A percentile compares a stretch with the other conserved stretches of the same genome.
These are phyloP conservation scores for Cryphonectria carpinicola DNA, from an alignment of 2,329 filamentous ascomycete genomes.

Conservation along the genomic window DNA sequence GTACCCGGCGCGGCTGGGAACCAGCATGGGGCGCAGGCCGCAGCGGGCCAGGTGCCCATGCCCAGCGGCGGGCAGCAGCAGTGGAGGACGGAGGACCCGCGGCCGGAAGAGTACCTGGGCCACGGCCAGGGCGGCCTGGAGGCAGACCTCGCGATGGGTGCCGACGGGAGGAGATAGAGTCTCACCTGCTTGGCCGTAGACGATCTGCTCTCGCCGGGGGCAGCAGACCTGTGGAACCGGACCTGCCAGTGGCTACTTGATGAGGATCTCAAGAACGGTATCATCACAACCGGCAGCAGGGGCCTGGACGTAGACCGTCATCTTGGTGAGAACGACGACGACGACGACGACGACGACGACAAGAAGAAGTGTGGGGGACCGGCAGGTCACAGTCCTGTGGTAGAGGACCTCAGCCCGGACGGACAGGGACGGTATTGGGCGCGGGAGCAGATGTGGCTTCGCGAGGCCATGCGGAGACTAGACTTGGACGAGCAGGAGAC, in stretches of 20 bases:
- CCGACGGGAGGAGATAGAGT: slow-evolving; percentile 51
- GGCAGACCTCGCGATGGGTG: slow-evolving; percentile 62
- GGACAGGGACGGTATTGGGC: slow-evolving; percentile 21
- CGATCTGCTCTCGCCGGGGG: slow-evolving; percentile 12
- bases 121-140: slow-evolving; percentile 56
- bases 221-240: slow-evolving; percentile 21
- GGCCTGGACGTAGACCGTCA: neutral
- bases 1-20: slow-evolving; percentile 44
- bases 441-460: slow-evolving; percentile 19
- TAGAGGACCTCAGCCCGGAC: slow-evolving; percentile 16
- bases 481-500: slow-evolving; percentile 8
- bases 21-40: slow-evolving; percentile 38
- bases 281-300: neutral
- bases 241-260: slow-evolving; percentile 14
- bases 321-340: neutral
- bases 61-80: slow-evolving; percentile 50
- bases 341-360: neutral
- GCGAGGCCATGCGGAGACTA: slow-evolving; percentile 11
- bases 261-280: neutral
- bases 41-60: slow-evolving; percentile 55
- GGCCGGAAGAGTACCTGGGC: slow-evolving; percentile 61
- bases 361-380: neutral
- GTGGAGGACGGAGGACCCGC: slow-evolving; percentile 64
- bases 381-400: slow-evolving; percentile 1
- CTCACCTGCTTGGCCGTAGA: slow-evolving; percentile 3